Evolutionary conservation across 768 basidiomycete genomes (phyloP), one percentile per base, ranked within the genome.

Genomic region (Mycena alexandri): DNA sequence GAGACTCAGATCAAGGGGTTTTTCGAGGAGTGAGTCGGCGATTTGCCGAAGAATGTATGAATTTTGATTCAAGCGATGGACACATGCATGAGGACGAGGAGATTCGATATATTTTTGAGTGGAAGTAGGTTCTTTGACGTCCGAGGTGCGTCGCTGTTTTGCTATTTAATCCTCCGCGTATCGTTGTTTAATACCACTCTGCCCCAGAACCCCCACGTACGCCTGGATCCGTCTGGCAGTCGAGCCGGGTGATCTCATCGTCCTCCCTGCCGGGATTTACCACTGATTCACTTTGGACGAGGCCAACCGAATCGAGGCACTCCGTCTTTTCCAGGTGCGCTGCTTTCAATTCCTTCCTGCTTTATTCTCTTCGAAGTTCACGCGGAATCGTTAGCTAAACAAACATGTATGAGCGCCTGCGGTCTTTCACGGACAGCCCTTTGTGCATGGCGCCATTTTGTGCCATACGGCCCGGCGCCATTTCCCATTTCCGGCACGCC

Each of bases 41-140:
- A 61, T 29, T 10, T 65, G 51, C 34, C 29, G 25, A 5, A 33
- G 4, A 11, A 4, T 14, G 4, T 14, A 38, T n/a, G 10, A 38
- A 38, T 38, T 10, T 10, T 11, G 19, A 34, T 54, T 12, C n/a
- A 21, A 22, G 3, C 16, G 43, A 53, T 55, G 65, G 22, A 29
- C 95, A 98, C 73, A 86, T 98, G 84, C 96, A 98, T 73, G 95
- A 98, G 77, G 96, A 98, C 73, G 96, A 98, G 74, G 96, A 98
- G 79, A 97, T 96, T 74, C 85, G 96, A 10, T 98, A 93, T 73
- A 89, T 96, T 72, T n/a, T 84, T 95, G 44, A 83, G 86, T 0
- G 96, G 96, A n/a, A 89, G 87, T 42, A 96, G 95, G 0, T 99
- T 89, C 84, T 98, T 98, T 75, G 96, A 98, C 72, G 87, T 98